Base-by-base conservation (phyloP, 2,329 filamentous ascomycete genomes). In the Penicillium olsonii region DNA sequence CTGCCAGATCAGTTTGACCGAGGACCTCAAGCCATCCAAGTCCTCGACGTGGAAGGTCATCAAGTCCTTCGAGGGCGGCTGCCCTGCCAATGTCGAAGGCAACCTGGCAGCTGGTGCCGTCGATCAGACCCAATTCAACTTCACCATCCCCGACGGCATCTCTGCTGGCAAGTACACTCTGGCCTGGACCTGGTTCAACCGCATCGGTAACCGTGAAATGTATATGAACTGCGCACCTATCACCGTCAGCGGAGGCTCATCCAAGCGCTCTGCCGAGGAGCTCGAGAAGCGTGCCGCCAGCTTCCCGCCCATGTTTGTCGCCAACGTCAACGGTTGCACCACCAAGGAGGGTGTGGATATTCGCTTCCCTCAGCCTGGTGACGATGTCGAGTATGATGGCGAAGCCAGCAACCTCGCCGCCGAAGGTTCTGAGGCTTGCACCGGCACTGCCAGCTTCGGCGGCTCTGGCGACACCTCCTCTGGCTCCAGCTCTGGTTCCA, bases 111-210 rank as follows among this genome's bases (percentile, higher is more conserved):
- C 75, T 3, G 68, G 78, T 42, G 68, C 83, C 5, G 59, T 62
- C 2, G 68, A 69, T 0, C 54, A 0, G 74, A 79, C 31, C 79
- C 84, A 0, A 0, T 94, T 88, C 70, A 74, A 82, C 24, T 95
- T 86, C 73, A 81, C 74, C 0, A 83, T 96, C 5, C 92, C 92
- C 0, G 68, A 78, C 0, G 82, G 85, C 18, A 79, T 96, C 39
- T 83, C 85, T 8, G 75, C 85, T 1, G 94, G 92, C 4, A 81
- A 91, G 34, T 92, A 88, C 20, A 88, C 85, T 0, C 78, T 97
- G 5, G 90, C 90, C 0, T 97, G 92, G 91, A 90, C 90, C 0
- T 97, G 94, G 94, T 84, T 95, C 72, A 97, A 97, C 72, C 87
- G 87, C 52, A 65, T 95, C 9, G 94, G 94, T 2, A 96, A 96